Conservation (phyloP, 768 basidiomycete species). For the Leccinum barrowsii region DNA sequence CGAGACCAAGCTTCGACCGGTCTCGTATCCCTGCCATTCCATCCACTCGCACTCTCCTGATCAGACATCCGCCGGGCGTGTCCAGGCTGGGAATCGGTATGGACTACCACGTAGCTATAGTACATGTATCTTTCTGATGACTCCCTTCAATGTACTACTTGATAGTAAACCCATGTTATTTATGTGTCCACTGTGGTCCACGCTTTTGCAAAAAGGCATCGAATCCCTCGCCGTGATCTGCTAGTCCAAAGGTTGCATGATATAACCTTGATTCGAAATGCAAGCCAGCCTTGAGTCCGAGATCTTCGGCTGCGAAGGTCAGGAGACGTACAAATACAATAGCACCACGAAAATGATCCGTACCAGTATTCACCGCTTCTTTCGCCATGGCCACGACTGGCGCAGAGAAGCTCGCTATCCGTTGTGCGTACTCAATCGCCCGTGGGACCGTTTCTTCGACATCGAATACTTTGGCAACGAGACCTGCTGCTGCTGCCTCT, state of each 20-base stretch:
- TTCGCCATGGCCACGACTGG: constrained; percentile 40
- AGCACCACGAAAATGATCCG: background rate
- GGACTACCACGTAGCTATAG: no score
- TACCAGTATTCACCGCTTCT: constrained; percentile 49
- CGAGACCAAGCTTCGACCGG: background rate
- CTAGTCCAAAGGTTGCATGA: constrained; percentile 48
- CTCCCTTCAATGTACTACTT: background rate
- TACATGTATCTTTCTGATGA: background rate
- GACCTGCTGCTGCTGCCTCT: constrained; percentile 44
- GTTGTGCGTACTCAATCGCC: constrained; percentile 40
- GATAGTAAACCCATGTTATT: constrained; percentile 21
- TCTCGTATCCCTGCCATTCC: background rate
- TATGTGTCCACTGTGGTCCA: constrained; percentile 39
- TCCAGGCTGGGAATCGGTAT: background rate
- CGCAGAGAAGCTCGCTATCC: constrained; percentile 31
- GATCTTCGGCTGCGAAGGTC: constrained; percentile 38
- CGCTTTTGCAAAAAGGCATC: constrained; percentile 48
- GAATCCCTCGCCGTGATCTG: constrained; percentile 46
- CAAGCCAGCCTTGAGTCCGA: constrained; percentile 43
- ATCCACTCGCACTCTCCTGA: background rate
- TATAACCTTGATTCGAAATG: constrained; percentile 47
- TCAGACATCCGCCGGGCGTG: background rate
- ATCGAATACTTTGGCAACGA: constrained; percentile 44
- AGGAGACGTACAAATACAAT: background rate
- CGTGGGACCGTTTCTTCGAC: constrained; percentile 39